Conservation (phyloP, 2,329 filamentous ascomycete species). For the Cadophora sp. region DNA sequence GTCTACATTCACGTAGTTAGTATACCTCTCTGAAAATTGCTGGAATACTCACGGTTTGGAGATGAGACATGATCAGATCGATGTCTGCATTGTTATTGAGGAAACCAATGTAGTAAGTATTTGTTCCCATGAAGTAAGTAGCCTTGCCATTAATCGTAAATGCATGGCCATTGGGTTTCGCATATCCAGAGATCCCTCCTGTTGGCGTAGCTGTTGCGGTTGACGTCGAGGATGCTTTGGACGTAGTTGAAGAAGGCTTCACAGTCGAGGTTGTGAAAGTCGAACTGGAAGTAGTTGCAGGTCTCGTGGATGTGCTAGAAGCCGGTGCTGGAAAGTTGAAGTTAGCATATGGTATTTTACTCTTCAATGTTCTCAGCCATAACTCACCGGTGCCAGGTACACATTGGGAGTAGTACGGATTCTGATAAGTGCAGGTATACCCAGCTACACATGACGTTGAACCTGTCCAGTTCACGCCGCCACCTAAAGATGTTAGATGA, state of each 20-base stretch:
- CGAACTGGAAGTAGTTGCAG: slow-evolving; percentile 6
- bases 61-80: slow-evolving; percentile 56
- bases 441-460: too few species aligned
- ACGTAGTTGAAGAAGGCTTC: too few species aligned
- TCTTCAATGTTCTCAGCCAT: too few species aligned
- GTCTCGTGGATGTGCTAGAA: too few species aligned
- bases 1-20: slow-evolving; percentile 42
- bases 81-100: slow-evolving; percentile 60
- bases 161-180: slow-evolving; percentile 41
- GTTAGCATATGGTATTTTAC: too few species aligned
- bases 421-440: too few species aligned
- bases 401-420: too few species aligned
- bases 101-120: slow-evolving; percentile 61
- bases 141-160: slow-evolving; percentile 54
- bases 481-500: too few species aligned
- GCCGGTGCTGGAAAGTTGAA: too few species aligned
- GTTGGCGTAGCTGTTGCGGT: slow-evolving; percentile 19
- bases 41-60: slow-evolving; percentile 45
- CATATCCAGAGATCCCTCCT: slow-evolving; percentile 32
- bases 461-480: too few species aligned
- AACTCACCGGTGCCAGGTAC: too few species aligned
- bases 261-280: neutral
- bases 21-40: neutral
- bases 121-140: slow-evolving; percentile 60
- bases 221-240: slow-evolving; percentile 20